phyloP scores from a whole-genome alignment of 2,329 filamentous ascomycete genomes.

The Xylariaceae sp. region DNA sequence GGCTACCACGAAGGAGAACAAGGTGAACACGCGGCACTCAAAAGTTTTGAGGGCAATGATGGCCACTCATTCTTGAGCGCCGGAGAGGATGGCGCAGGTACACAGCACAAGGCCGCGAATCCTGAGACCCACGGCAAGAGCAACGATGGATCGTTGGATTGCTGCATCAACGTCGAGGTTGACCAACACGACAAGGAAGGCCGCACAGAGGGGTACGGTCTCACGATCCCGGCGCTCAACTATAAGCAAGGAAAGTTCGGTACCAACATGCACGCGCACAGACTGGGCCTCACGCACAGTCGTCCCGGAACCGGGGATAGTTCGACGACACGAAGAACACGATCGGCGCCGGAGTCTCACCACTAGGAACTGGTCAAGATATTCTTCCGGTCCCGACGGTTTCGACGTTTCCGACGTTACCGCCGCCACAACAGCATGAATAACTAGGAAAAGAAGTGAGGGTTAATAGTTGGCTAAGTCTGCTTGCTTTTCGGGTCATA shows the following conservation, averaged over 20 bases:
- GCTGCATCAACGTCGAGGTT: slow-evolving; percentile 82
- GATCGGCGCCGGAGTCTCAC: slow-evolving; percentile 22
- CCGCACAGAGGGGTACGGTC: slow-evolving; percentile 73
- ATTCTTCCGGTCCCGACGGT: slow-evolving; percentile 1
- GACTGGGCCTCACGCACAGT: slow-evolving; percentile 24
- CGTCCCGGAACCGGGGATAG: slow-evolving; percentile 26
- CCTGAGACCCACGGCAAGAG: slow-evolving; percentile 47
- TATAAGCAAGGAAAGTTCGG: slow-evolving; percentile 30
- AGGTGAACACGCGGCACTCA: slow-evolving; percentile 8
- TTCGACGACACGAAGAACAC: slow-evolving; percentile 22
- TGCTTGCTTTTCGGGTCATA: too few species aligned
- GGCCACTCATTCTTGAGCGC: slow-evolving; percentile 66
- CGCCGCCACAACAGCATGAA: not conserved
- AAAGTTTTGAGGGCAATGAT: slow-evolving; percentile 47
- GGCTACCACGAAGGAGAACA: slow-evolving; percentile 12
- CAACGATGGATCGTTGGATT: slow-evolving; percentile 63
- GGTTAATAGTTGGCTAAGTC: not conserved
- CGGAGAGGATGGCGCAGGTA: slow-evolving; percentile 75
- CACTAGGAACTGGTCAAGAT: slow-evolving; percentile 15
- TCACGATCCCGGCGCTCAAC: slow-evolving; percentile 71
- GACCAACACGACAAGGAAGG: slow-evolving; percentile 77
- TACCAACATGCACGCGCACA: slow-evolving; percentile 22
- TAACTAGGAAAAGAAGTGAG: not conserved
- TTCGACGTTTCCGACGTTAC: not conserved
- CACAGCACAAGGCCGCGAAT: slow-evolving; percentile 67